Evolutionary conservation across 148 eudicot genomes (phyloP), one percentile per base, ranked within the genome.

Genomic region (Agrostemma githago): DNA sequence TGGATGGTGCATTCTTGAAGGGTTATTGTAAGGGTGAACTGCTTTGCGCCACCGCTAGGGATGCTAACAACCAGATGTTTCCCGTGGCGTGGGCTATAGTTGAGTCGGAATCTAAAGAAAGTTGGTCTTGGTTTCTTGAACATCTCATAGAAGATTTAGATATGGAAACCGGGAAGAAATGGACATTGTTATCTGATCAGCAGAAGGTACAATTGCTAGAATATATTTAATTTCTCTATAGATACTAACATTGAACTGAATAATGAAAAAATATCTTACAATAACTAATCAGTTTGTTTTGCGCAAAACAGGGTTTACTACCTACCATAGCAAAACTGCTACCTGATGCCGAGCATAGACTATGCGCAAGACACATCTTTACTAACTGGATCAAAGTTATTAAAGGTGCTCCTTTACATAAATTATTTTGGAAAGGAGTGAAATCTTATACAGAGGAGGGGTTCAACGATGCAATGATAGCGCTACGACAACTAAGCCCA

Each of bases 341-440:
- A 7, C 12, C 56, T 51, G 12, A 51, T 6, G 56, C 56, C 56
- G 56, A 51, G 20, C 63, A 60, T 60, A 14, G 63, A 60, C 20
- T 60, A 60, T 26, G 34, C 34, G 34, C 34, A 26, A 26, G 34
- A 26, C 34, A 26, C 34, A 26, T 26, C 34, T 26, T 60, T 19
- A 60, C 63, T 6, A 60, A 60, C 0, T 60, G 3, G 63, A 60
- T 10, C 63, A 60, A 19, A 60, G 12, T 14, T 17, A 60, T 60
- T 6, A 60, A 60, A 60, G 63, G 63, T 14, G 63, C 63, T 9
- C 63, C 63, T 2, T 43, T 68, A n/a, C 71, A 68, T 17, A 68
- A 68, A 53, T 16, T 68, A 10, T 42, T 11, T 43, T 68, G 71
- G 56, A 68, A 16, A 53, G 56, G 53, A 15, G 56, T 68, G 54